Base-by-base conservation (phyloP, 331 rosid species). In the Quercus phellos region DNA sequence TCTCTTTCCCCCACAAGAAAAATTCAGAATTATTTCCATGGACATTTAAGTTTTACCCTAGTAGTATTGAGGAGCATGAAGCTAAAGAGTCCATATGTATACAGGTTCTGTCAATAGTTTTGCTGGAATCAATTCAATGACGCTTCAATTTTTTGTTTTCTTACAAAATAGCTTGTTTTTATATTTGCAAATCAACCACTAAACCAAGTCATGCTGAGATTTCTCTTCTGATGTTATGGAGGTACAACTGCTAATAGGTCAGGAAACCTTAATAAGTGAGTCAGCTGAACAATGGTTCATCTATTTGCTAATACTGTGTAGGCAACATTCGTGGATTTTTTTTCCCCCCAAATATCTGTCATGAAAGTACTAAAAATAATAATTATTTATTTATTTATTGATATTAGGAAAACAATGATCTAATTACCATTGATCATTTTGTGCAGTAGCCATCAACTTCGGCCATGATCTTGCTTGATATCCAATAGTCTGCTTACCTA, bases 11-110 rank as follows among this genome's bases (percentile, higher is more conserved):
- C 34, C 77, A 64, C n/a, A 24, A 58, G 84, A 30, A 55, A 68
- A 58, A 77, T 81, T 80, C 81, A 58, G 76, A 56, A 63, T 59
- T 75, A 55, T 58, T 69, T 73, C 56, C 55, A 27, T 75, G 76
- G 78, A 72, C 32, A 70, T 58, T 70, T 21, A 73, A 54, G n/a
- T 8, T 26, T 68, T 51, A 34, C 61, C 43, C 79, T 74, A 24
- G 42, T 68, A n/a, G 2, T 19, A 54, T 19, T 27, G 14, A 32
- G 72, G 27, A 68, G 30, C 58, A 30, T 59, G 26, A 56, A 27
- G 55, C 63, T 34, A 12, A 66, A 34, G 16, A 30, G n/a, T 34
- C 26, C 26, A 18, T 63, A 63, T 66, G 71, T 26, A 61, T n/a
- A 34, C n/a, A 18, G 26, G 14, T 63, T 66, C 71, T 66, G 50